These are phyloP conservation scores for Gymnopus androsaceus DNA, from an alignment of 1,284 basidiomycete genomes.

Conservation along the genomic window DNA sequence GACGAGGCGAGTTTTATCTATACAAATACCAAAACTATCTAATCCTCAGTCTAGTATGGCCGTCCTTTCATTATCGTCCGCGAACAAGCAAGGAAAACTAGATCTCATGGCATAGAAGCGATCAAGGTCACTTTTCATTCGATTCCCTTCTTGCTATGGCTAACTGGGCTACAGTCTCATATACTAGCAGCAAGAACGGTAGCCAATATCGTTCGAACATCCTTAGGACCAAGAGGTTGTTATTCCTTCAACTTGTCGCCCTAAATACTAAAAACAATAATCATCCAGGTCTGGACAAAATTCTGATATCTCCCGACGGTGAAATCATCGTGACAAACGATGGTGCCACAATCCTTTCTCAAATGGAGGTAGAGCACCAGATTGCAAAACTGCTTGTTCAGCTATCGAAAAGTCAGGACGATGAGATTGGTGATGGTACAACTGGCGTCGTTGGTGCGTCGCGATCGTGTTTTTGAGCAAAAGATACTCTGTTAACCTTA, in stretches of 20 bases:
- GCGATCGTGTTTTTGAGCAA: background rate
- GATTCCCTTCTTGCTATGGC: slow-evolving; percentile 17
- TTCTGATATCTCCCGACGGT: slow-evolving; percentile 96
- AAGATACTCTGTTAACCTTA: slow-evolving; percentile 17
- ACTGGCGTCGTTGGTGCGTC: slow-evolving; percentile 95
- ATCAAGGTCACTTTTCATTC: slow-evolving; percentile 78
- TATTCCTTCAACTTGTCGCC: slow-evolving; percentile 6
- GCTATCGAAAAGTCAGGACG: slow-evolving; percentile 96
- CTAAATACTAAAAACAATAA: background rate
- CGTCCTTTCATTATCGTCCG: slow-evolving; percentile 96
- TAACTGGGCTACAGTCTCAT: slow-evolving; percentile 65
- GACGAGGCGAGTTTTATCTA: slow-evolving; percentile 69
- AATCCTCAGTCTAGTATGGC: slow-evolving; percentile 67
- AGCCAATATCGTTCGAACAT: slow-evolving; percentile 93
- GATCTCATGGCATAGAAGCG: slow-evolving; percentile 92
- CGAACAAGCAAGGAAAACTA: slow-evolving; percentile 94
- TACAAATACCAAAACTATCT: background rate
- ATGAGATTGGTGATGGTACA: slow-evolving; percentile 99
- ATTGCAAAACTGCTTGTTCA: slow-evolving; percentile 98
- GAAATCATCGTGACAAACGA: slow-evolving; percentile 99
- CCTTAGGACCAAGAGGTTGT: slow-evolving; percentile 88
- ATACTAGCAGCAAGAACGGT: slow-evolving; percentile 94
- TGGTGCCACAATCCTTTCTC: slow-evolving; percentile 92
- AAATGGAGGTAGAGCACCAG: slow-evolving; percentile 99
- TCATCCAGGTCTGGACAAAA: slow-evolving; percentile 90